Percentiles rank a stretch among this genome's conserved stretches.
These are phyloP conservation scores for Herpotrichia juniperi DNA, from an alignment of 2,329 filamentous ascomycete genomes.

Conservation along the genomic window DNA sequence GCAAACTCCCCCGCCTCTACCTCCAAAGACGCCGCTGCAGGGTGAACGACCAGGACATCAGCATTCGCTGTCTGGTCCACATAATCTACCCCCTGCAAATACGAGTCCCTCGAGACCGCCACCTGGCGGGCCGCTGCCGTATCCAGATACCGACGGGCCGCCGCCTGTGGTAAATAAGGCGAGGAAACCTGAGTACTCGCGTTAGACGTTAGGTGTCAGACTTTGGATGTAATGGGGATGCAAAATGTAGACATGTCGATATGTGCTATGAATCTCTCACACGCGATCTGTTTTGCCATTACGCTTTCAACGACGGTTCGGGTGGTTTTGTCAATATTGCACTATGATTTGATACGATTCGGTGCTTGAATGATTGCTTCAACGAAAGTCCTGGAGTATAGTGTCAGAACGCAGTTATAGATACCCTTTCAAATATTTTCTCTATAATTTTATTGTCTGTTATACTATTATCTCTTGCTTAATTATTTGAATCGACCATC, in stretches of 20 bases:
- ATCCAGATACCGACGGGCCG: slow-evolving; percentile 79
- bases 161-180: slow-evolving; percentile 86
- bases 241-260: neutral
- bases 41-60: slow-evolving; percentile 21
- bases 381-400: neutral
- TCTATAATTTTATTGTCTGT: too few species aligned
- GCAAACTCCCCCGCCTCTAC: slow-evolving; percentile 43
- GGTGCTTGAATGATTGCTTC: neutral
- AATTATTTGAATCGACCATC: too few species aligned
- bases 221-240: neutral
- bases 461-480: too few species aligned
- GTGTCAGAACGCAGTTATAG: neutral
- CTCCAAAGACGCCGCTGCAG: slow-evolving; percentile 49
- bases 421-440: neutral
- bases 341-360: neutral
- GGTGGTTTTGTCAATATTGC: neutral
- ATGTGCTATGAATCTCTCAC: neutral
- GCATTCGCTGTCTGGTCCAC: too few species aligned
- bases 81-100: slow-evolving; percentile 9
- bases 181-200: slow-evolving; percentile 72
- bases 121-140: slow-evolving; percentile 64
- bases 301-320: neutral
- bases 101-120: slow-evolving; percentile 41
- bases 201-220: neutral
- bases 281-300: neutral